Conservation (phyloP, 2,329 filamentous ascomycete species). For the Huntiella bhutanensis region DNA sequence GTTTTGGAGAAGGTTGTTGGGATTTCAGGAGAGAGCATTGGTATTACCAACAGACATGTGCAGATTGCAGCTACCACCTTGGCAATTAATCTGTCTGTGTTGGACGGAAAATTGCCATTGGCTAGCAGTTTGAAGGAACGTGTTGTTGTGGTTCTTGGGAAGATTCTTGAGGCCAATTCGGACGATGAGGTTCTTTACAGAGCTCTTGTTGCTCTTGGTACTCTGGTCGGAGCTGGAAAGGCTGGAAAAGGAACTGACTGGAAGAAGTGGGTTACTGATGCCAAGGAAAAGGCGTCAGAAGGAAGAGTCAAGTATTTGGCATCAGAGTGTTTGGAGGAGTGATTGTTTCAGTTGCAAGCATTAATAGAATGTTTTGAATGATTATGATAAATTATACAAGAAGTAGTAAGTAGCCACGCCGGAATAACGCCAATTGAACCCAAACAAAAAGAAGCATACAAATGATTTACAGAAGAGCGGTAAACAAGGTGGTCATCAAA, state of each 20-base stretch:
- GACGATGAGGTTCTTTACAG: conserved; percentile 76
- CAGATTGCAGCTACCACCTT: conserved; percentile 66
- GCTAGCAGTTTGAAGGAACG: conserved; percentile 27
- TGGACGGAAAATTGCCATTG: conserved; percentile 22
- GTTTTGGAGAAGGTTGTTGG: conserved; percentile 45
- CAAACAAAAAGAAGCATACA: background rate
- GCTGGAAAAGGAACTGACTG: background rate
- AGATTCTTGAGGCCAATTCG: conserved; percentile 43
- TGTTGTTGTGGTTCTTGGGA: conserved; percentile 41
- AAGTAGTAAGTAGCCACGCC: background rate
- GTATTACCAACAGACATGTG: conserved; percentile 52
- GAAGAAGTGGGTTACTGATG: conserved; percentile 23
- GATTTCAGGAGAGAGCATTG: conserved; percentile 21
- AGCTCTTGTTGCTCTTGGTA: conserved; percentile 65
- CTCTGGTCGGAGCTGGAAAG: conserved; percentile 33
- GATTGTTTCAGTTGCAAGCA: background rate
- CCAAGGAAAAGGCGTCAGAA: conserved; percentile 26
- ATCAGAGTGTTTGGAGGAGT: conserved; percentile 23
- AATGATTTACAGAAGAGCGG: background rate
- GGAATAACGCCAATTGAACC: background rate
- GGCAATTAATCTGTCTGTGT: conserved; percentile 68
- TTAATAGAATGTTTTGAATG: background rate
- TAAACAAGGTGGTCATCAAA: background rate
- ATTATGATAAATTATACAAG: background rate
- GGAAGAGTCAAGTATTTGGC: conserved; percentile 28